phyloP scores from a whole-genome alignment of 2,329 filamentous ascomycete genomes.

The Monilinia fructicola region DNA sequence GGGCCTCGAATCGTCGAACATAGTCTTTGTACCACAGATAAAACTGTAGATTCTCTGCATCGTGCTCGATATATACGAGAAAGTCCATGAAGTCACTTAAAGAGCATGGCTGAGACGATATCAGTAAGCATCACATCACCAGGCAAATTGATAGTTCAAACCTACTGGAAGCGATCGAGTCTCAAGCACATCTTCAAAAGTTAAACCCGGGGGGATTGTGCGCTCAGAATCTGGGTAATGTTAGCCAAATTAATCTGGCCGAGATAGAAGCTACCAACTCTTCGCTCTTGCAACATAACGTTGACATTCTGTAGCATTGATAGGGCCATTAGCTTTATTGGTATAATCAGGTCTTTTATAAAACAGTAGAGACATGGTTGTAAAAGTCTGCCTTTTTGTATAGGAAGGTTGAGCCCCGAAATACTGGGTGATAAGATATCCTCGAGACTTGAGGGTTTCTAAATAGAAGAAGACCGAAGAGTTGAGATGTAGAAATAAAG shows the following conservation, averaged over 20 bases:
- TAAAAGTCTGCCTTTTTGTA: neutral
- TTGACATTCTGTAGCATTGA: slow-evolving; percentile 34
- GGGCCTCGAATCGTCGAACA: slow-evolving; percentile 48
- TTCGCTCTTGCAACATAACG: slow-evolving; percentile 35
- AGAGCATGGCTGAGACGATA: slow-evolving; percentile 64
- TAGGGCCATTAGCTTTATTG: slow-evolving; percentile 29
- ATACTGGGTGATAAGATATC: neutral
- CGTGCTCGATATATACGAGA: slow-evolving; percentile 73
- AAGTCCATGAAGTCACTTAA: slow-evolving; percentile 83
- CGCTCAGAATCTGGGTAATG: slow-evolving; percentile 35
- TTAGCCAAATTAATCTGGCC: neutral
- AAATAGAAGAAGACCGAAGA: neutral
- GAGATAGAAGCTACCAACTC: slow-evolving; percentile 25
- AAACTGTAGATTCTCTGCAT: slow-evolving; percentile 80
- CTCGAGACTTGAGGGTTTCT: neutral
- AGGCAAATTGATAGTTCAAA: slow-evolving; percentile 37
- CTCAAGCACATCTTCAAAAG: slow-evolving; percentile 73
- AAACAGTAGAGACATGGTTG: slow-evolving; percentile 39
- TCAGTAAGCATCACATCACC: neutral
- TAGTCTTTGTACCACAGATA: slow-evolving; percentile 62
- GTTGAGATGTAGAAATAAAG: neutral
- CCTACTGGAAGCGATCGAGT: slow-evolving; percentile 77
- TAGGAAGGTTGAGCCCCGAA: neutral
- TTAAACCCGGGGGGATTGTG: slow-evolving; percentile 68
- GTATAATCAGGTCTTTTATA: slow-evolving; percentile 39